Evolutionary conservation across 2,329 filamentous ascomycete species (phyloP), one percentile per base, ranked within the genome.

Genomic region (Verticillium nubilum): DNA sequence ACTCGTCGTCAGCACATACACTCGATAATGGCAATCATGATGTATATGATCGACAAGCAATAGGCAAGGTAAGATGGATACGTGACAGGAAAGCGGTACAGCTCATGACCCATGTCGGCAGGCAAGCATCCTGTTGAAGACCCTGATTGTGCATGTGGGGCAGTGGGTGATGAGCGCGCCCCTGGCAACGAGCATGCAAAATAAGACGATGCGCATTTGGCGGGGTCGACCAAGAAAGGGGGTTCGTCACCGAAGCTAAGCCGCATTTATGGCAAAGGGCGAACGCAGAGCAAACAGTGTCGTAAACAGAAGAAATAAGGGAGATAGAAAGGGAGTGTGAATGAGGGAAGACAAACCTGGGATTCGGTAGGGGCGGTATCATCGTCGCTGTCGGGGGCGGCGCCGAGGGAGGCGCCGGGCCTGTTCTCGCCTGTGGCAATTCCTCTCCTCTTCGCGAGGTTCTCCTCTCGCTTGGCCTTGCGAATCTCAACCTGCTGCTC

Each of bases 401-500:
- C 92, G 69, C 91, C 92, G 64, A 96, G 83, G 66, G 90, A 88
- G 67, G 91, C 91, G 72, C 91, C 91, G 60, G 89, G 90, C 60
- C 89, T 86, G 76, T 87, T 85, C 76, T 91, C 90, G 68, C 90
- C 87, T 66, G 88, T 89, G 67, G 89, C 87, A 70, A 98, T 96
- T 73, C 95, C 95, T 83, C 95, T 89, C 78, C 95, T 86, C 87
- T 99, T 99, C 77, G 95, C 95, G 74, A 99, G 81, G 80, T 97
- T 98, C 82, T 99, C 95, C 80, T 99, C 95, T 74, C 95, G 89
- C 87, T 98, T 98, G 66, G 93, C 91, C 82, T 96, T 97, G 75
- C 95, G 89, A 73, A 99, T 99, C 82, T 99, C 95, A 67, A 99
- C 95, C 81, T 98, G 95, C 78, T 97, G 93, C 80, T 99, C 95